Evolutionary conservation across 345 rosid genomes (phyloP).

Genomic region (Theobroma cacao): DNA sequence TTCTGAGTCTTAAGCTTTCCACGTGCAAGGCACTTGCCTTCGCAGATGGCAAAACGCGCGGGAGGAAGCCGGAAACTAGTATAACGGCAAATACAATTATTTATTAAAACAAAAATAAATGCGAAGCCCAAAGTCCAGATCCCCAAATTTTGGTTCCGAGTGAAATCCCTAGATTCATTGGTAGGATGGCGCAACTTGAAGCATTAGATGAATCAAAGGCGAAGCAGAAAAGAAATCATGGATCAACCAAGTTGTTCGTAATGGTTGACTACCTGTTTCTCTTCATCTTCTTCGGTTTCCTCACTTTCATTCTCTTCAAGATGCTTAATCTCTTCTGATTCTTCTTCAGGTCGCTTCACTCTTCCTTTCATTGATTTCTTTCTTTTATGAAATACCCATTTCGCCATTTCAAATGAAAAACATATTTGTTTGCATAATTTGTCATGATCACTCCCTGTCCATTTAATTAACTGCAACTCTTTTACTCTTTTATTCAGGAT

Average conservation of each 20-base stretch:
- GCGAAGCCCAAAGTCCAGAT: not conserved
- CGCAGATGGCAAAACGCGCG: not conserved
- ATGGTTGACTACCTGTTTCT: constrained; percentile 70
- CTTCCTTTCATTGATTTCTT: not conserved
- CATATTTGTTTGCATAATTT: not conserved
- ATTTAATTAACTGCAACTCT: not conserved
- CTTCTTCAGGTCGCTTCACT: not conserved
- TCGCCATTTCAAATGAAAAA: not conserved
- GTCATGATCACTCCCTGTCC: not conserved
- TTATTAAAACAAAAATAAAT: not conserved
- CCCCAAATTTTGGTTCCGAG: not conserved
- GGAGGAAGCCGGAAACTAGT: not conserved
- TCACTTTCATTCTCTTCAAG: constrained; percentile 54
- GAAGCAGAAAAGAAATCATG: constrained; percentile 51
- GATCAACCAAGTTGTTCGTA: constrained; percentile 61
- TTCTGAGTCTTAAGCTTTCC: not conserved
- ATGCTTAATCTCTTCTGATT: constrained; percentile 30
- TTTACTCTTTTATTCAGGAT: not conserved
- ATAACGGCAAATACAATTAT: not conserved
- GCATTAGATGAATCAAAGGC: constrained; percentile 10
- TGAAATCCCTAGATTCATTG: constrained; percentile 10
- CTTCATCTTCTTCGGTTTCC: constrained; percentile 43
- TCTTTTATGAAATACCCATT: not conserved
- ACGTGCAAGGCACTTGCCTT: not conserved
- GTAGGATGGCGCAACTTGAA: constrained; percentile 24